Conservation (phyloP, 768 basidiomycete genomes). For the Pulveroboletus sp. region DNA sequence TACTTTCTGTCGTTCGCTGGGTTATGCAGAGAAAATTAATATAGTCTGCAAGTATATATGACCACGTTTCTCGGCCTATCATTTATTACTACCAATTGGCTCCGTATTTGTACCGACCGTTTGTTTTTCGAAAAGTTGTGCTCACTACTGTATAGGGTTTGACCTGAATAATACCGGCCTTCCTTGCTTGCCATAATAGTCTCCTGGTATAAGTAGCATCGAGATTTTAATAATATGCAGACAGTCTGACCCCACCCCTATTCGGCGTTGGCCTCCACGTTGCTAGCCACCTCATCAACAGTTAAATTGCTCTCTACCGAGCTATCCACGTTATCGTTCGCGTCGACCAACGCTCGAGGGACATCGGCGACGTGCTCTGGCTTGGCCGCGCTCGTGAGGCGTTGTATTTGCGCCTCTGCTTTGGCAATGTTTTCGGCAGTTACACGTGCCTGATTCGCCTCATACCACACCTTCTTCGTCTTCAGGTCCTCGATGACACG, state of each 20-base stretch:
- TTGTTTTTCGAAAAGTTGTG: slow-evolving; percentile 32
- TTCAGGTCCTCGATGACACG: slow-evolving; percentile 86
- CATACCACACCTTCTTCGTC: slow-evolving; percentile 92
- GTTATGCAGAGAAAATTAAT: slow-evolving; percentile 29
- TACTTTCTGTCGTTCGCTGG: slow-evolving; percentile 21
- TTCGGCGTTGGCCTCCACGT: slow-evolving; percentile 34
- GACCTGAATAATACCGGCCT: slow-evolving; percentile 29
- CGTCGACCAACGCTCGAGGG: slow-evolving; percentile 25
- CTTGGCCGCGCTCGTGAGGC: slow-evolving; percentile 45
- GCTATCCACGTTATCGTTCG: slow-evolving; percentile 39
- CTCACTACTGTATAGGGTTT: slow-evolving; percentile 34
- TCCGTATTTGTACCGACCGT: slow-evolving; percentile 34
- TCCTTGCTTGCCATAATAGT: slow-evolving; percentile 11
- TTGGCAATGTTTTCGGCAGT: slow-evolving; percentile 78
- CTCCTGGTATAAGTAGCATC: slow-evolving; percentile 18
- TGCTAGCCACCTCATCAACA: slow-evolving; percentile 38
- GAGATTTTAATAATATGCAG: slow-evolving; percentile 15
- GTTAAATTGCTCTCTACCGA: slow-evolving; percentile 28
- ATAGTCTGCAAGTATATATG: slow-evolving; percentile 31
- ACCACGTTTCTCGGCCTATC: slow-evolving; percentile 27
- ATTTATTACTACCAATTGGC: slow-evolving; percentile 37
- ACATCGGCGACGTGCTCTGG: slow-evolving; percentile 31
- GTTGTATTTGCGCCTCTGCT: slow-evolving; percentile 70
- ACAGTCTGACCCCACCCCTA: slow-evolving; percentile 9
- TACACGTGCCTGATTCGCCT: slow-evolving; percentile 81